Conservation (phyloP, 139 green algal genomes). For the Volvox africanus region DNA sequence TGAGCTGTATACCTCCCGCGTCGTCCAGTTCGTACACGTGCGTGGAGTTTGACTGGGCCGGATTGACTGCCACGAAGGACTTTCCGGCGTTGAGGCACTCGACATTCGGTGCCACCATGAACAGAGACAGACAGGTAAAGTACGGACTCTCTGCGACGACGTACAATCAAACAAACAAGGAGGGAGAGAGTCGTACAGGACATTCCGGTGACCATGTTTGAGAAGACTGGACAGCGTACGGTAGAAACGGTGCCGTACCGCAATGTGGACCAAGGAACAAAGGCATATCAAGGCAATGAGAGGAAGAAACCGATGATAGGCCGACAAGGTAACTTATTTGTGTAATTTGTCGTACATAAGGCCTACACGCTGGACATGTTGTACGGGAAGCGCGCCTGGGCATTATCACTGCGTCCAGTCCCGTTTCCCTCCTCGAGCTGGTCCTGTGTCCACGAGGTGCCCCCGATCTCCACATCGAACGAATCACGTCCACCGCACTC, state of each 20-base stretch:
- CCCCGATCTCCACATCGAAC: too few relatives aligned
- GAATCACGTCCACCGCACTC: not conserved
- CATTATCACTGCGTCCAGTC: too few relatives aligned
- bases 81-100: conserved; percentile 5
- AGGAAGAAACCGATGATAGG: not conserved
- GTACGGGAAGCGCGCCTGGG: too few relatives aligned
- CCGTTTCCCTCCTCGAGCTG: too few relatives aligned
- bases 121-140: conserved; percentile 48
- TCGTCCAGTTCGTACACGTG: conserved; percentile 42
- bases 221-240: not conserved
- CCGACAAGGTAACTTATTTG: too few relatives aligned
- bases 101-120: conserved; percentile 3
- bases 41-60: not conserved
- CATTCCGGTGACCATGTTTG: not conserved
- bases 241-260: too few relatives aligned
- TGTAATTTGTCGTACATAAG: too few relatives aligned
- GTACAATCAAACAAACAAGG: too few relatives aligned
- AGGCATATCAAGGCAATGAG: not conserved
- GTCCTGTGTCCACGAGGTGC: too few relatives aligned
- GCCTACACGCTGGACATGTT: too few relatives aligned
- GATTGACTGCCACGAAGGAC: conserved; percentile 16
- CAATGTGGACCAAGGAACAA: too few relatives aligned
- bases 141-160: conserved; percentile 19
- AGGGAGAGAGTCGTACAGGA: too few relatives aligned
- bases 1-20: not conserved